Base-by-base conservation (phyloP, 495 filamentous ascomycete genomes). In the Hamigera avellanea region DNA sequence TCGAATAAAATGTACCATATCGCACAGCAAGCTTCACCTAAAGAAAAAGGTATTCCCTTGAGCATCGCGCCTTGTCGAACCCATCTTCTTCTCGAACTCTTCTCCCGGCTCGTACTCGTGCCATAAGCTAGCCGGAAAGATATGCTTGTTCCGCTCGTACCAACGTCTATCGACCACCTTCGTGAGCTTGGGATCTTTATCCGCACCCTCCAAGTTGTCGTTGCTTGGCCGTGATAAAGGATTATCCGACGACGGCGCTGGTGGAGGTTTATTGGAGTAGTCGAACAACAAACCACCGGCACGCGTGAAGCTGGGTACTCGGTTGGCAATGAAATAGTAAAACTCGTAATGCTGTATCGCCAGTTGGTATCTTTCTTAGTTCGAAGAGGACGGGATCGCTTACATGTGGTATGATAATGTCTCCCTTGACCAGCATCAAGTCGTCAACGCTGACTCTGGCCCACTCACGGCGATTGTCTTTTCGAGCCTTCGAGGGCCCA, bases 81-180 rank as follows among this genome's bases (percentile, higher is more conserved):
- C 56, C 36, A 88, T 79, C 54, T 83, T 81, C 40, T 73, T 76
- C 41, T 78, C 69, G 53, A 95, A 94, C 42, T 95, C 81, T 59
- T 79, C 81, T 18, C 79, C 80, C 1, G 86, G 83, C 41, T 95
- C 88, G 58, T 93, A 98, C 41, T 93, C 83, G 40, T 87, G 85
- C 91, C 91, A 98, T 12, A 91, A 69, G 53, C 83, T 95, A 5
- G 89, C 91, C 0, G 91, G 91, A 57, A 87, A 96, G 32, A 96
- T 95, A 46, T 98, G 91, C 55, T 96, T 98, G 55, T 96, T 93
- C 45, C 78, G 70, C 62, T 95, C 85, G 52, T 95, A 98, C 91
- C 91, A 98, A 39, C 91, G 63, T 31, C 91, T 70, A 62, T 98
- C 91, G 2, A 98, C 91, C 6, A 96, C 91, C 56, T 94, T 96